phyloP scores from a whole-genome alignment of 352 stramenopile species.

The Phytophthora hybrid region DNA sequence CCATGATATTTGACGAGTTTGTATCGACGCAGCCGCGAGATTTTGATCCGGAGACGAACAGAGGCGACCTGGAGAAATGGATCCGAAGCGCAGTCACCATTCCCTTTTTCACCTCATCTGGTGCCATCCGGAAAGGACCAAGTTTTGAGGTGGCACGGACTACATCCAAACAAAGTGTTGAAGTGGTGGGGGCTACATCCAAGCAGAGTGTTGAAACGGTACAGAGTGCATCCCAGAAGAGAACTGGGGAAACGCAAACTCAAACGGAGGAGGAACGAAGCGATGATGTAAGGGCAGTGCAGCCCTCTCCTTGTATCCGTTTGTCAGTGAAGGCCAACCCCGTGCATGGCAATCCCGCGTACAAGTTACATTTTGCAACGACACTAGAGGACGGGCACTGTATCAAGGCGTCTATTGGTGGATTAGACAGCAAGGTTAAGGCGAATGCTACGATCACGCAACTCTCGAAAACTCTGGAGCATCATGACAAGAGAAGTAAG shows the following conservation, averaged over 20 bases:
- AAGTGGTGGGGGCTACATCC: not conserved
- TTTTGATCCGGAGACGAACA: slow-evolving; percentile 23
- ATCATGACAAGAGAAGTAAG: slow-evolving; percentile 30
- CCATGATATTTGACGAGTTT: slow-evolving; percentile 39
- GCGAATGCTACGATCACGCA: slow-evolving; percentile 38
- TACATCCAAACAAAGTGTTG: not conserved
- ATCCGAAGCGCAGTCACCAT: slow-evolving; percentile 40
- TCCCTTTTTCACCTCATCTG: slow-evolving; percentile 14
- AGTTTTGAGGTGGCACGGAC: not conserved
- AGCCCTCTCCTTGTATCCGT: slow-evolving; percentile 24
- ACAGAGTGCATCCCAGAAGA: not conserved
- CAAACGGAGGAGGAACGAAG: not conserved
- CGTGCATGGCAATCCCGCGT: slow-evolving; percentile 38
- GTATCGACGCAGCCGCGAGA: slow-evolving; percentile 33
- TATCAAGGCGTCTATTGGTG: slow-evolving; percentile 35
- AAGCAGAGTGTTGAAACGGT: not conserved
- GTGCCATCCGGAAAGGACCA: not conserved
- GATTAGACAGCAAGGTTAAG: slow-evolving; percentile 39
- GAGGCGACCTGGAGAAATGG: slow-evolving; percentile 28
- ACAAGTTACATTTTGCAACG: slow-evolving; percentile 38
- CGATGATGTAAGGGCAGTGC: slow-evolving; percentile 8
- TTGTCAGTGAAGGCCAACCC: slow-evolving; percentile 42
- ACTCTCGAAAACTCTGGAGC: slow-evolving; percentile 29
- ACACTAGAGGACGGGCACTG: slow-evolving; percentile 34
- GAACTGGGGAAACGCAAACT: slow-evolving; percentile 1